Base-by-base conservation (phyloP, 2,329 filamentous ascomycete genomes). In the Diatrype stigma region DNA sequence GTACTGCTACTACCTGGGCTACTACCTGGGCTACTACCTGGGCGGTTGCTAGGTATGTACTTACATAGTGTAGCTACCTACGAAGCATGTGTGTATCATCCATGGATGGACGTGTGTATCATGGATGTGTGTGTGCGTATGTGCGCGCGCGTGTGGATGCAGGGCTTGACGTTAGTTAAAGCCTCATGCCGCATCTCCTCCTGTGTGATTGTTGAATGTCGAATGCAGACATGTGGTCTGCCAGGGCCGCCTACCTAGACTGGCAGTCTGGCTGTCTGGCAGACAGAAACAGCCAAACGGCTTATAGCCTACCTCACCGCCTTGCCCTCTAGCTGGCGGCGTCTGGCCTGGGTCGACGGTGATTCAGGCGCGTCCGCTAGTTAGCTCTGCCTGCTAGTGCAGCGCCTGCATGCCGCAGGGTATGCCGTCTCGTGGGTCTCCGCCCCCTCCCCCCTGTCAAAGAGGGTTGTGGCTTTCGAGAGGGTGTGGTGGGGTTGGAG, bases 231-330 rank as follows among this genome's bases (percentile, higher is more conserved):
- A 50, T 53, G 46, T 58, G 57, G 58, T 60, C 62, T 61, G 56
- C 60, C 59, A 56, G 59, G 59, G 57, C 57, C 55, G 53, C 55
- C 60, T 62, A 62, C 56, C 57, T 52, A 57, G 47, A 46, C 34
- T 7, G 40, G 40, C 14, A 8, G 12, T n/a, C 38, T 3, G 21
- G 46, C 47, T 56, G 63, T n/a, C n/a, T n/a, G n/a, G n/a, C n/a
- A n/a, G n/a, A n/a, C n/a, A n/a, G n/a, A n/a, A n/a, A n/a, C n/a
- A n/a, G 60, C 66, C 66, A 68, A 68, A 68, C 66, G 65, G 63
- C 65, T 68, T 58, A 53, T 61, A 65, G 62, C 65, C 65, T 65
- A 45, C 54, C 59, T 67, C 65, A 68, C 66, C 66, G 66, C 66
- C 64, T 66, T 62, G 60, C 56, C n/a, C 56, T 63, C 57, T 61